A percentile compares a stretch with the other conserved stretches of the same genome.
These are phyloP conservation scores for Kurtzmaniella cleridarum DNA, from an alignment of 805 yeast species.

Conservation along the genomic window DNA sequence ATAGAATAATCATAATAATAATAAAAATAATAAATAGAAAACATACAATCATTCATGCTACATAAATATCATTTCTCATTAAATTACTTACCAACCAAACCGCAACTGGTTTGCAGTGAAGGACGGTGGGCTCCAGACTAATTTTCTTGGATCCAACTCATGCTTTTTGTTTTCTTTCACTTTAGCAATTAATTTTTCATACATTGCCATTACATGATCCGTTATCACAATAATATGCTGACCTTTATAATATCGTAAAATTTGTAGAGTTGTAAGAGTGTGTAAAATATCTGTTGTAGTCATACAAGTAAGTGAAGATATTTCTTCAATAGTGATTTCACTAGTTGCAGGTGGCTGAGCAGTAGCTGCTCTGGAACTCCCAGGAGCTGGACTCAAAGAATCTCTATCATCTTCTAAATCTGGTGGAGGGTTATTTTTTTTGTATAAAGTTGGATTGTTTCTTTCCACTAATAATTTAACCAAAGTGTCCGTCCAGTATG, in stretches of 20 bases:
- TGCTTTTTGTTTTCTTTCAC: conserved; percentile 67
- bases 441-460: conserved; percentile 32
- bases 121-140: conserved; percentile 93
- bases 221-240: conserved; percentile 87
- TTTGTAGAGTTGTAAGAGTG: conserved; percentile 85
- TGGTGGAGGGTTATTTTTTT: conserved; percentile 32
- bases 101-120: conserved; percentile 93
- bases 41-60: not conserved
- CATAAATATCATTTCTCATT: not conserved
- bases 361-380: conserved; percentile 2
- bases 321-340: conserved; percentile 84
- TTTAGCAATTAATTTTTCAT: conserved; percentile 53
- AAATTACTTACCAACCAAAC: conserved; percentile 73
- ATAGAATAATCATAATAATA: too few species aligned
- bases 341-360: conserved; percentile 11
- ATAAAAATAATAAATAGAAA: not conserved
- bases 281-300: conserved; percentile 94
- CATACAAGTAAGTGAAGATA: conserved; percentile 83
- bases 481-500: conserved; percentile 92
- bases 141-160: conserved; percentile 61
- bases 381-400: conserved; percentile 10
- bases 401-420: conserved; percentile 17
- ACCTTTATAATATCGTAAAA: conserved; percentile 88
- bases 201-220: conserved; percentile 71
- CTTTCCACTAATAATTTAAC: conserved; percentile 66